These are phyloP conservation scores for Pulveroboletus ravenelii DNA, from an alignment of 768 basidiomycete species.

Conservation along the genomic window DNA sequence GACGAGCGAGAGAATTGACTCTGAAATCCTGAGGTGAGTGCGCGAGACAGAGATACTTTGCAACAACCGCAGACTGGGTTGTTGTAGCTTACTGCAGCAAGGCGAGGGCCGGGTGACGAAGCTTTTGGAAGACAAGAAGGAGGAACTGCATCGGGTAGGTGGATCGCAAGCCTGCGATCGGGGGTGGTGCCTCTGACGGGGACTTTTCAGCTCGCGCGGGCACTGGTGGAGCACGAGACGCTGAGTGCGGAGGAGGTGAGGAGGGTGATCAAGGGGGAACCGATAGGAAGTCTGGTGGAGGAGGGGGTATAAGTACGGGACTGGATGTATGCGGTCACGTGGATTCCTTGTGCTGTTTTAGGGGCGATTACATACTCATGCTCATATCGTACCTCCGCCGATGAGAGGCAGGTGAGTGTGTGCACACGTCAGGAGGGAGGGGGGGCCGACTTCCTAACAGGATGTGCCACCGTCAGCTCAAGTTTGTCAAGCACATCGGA, in stretches of 20 bases:
- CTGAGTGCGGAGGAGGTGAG: slow-evolving; percentile 81
- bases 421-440: background rate
- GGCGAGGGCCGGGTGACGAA: slow-evolving; percentile 62
- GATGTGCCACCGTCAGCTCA: slow-evolving; percentile 67
- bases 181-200: background rate
- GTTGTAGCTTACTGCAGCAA: slow-evolving; percentile 55
- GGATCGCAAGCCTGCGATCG: background rate
- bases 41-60: background rate
- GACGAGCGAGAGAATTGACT: slow-evolving; percentile 81
- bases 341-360: too few relatives aligned
- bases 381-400: slow-evolving; percentile 50
- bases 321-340: too few relatives aligned
- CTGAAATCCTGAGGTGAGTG: slow-evolving; percentile 76
- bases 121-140: slow-evolving; percentile 60
- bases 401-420: slow-evolving; percentile 28
- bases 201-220: slow-evolving; percentile 67
- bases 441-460: slow-evolving; percentile 1
- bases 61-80: background rate
- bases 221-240: slow-evolving; percentile 94
- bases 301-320: slow-evolving; percentile 35
- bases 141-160: slow-evolving; percentile 71
- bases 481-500: slow-evolving; percentile 42
- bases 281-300: slow-evolving; percentile 66
- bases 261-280: slow-evolving; percentile 80
- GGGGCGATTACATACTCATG: too few relatives aligned